Conservation (phyloP, 768 basidiomycete species). For the Hortiboletus flavorubellus region DNA sequence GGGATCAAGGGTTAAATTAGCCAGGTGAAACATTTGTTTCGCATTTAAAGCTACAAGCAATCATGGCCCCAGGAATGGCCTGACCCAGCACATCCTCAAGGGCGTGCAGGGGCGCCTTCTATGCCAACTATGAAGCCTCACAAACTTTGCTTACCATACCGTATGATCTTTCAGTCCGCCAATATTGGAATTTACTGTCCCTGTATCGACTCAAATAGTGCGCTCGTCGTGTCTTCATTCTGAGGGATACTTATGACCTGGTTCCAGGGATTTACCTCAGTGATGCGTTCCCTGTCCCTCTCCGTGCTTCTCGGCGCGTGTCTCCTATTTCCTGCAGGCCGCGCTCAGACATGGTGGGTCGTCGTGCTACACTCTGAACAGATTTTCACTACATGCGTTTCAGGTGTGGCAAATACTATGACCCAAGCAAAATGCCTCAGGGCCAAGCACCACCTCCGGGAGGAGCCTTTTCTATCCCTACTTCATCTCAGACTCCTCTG, state of each 20-base stretch:
- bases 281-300: slow-evolving; percentile 10
- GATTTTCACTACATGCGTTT: neutral
- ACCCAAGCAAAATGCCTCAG: slow-evolving; percentile 37
- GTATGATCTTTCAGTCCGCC: neutral
- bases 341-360: slow-evolving; percentile 30
- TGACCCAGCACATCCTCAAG: neutral
- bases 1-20: neutral
- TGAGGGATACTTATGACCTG: neutral
- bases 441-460: slow-evolving; percentile 42
- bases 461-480: slow-evolving; percentile 43
- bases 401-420: slow-evolving; percentile 53
- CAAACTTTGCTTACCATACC: slow-evolving; percentile 5
- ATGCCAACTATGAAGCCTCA: neutral
- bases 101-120: neutral
- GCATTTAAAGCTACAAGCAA: neutral
- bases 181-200: neutral
- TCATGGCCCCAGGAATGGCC: too few relatives aligned
- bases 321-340: slow-evolving; percentile 12
- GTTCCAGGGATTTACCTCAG: neutral
- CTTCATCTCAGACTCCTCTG: slow-evolving; percentile 38
- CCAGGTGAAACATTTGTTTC: slow-evolving; percentile 14
- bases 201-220: slow-evolving; percentile 2
- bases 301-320: slow-evolving; percentile 11
- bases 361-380: neutral
- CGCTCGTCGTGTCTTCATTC: neutral